Base-by-base conservation (phyloP, 2,329 filamentous ascomycete genomes). In the Talaromyces islandicus region DNA sequence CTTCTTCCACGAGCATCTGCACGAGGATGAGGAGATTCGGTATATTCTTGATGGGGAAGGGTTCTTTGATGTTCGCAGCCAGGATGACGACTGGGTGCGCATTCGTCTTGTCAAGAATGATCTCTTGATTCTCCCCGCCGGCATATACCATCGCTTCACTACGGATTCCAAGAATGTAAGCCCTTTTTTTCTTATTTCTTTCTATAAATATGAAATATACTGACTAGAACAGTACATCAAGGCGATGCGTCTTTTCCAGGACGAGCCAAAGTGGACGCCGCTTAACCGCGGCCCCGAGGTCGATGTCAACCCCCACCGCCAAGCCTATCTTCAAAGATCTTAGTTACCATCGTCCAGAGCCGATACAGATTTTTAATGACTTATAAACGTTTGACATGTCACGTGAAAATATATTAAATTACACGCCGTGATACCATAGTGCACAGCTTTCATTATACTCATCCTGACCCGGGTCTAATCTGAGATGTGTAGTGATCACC, bases 21-120 rank as follows among this genome's bases (percentile, higher is more conserved):
- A 99, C 73, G 94, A 99, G 79, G 94, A 99, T 68, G 94, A 99
- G 79, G 94, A 99, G 82, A 99, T 99, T 66, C 83, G 94, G 54
- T 99, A 97, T 71, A 92, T 99, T 66, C 82, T 91, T 32, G 92
- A 88, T 63, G 94, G 94, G 0, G 84, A 85, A 59, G 94, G 94
- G 0, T 99, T 89, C 75, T 99, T 99, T 72, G 94, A 99, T 76
- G 92, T 99, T 3, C 82, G 94, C 54, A 88, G 86, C 70, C 81
- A 89, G 74, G 85, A 84, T 21, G 93, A 97, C 70, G 86, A 89
- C 65, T 99, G 94, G 94, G 85, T 99, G 61, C 82, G 94, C 61
- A 92, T 99, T 63, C 79, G 82, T 69, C 78, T 99, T 60, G 89
- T 89, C 74, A 94, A 94, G 81, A 83, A 86, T 58, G 94, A 99